Evolutionary conservation across 2,329 filamentous ascomycete genomes (phyloP), one percentile per base, ranked within the genome.

Genomic region (Blumeria hordei): DNA sequence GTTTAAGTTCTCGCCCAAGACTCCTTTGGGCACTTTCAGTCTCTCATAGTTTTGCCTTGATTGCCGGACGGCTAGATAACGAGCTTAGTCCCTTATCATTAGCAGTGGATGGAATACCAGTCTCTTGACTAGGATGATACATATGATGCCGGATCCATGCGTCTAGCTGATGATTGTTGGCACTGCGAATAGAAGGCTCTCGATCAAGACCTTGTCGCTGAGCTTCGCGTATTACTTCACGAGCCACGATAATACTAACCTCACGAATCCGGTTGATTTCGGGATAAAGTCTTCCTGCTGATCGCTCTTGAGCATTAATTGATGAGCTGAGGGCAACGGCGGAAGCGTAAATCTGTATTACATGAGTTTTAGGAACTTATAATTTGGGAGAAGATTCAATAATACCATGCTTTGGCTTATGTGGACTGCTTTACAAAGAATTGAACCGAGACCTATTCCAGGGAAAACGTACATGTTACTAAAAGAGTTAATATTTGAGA

Each of bases 401-500:
- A 34, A 32, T 58, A 63, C 61, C 62, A 64, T 64, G 55, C 63
- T 60, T 58, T 63, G 59, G 33, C 53, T 61, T 28, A 94, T 70
- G 2, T 78, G 72, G 12, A 70, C 71, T 3, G 83, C 74, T 35
- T 85, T 79, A 50, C 74, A 80, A 1, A 94, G 74, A 1, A 94
- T 76, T 3, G 77, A 76, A 10, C 85, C 87, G 1, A 94, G 78
- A 0, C 86, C 87, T 57, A 94, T 88, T 0, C 86, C 86, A 0
- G 87, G 87, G 66, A 93, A 94, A 10, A 83, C 81, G 45, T 85
- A 84, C 6, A 82, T 85, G 68, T 93, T 94, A 70, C 93, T 94
- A 32, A 35, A 37, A 6, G 53, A 18, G 16, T 57, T 41, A 55
- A 43, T 44, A 18, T 37, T 41, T 49, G 10, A 28, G 12, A 12